A percentile compares a stretch with the other conserved stretches of the same genome.
These are phyloP conservation scores for Vicia sativa DNA, from an alignment of 306 rosid species.

Conservation along the genomic window DNA sequence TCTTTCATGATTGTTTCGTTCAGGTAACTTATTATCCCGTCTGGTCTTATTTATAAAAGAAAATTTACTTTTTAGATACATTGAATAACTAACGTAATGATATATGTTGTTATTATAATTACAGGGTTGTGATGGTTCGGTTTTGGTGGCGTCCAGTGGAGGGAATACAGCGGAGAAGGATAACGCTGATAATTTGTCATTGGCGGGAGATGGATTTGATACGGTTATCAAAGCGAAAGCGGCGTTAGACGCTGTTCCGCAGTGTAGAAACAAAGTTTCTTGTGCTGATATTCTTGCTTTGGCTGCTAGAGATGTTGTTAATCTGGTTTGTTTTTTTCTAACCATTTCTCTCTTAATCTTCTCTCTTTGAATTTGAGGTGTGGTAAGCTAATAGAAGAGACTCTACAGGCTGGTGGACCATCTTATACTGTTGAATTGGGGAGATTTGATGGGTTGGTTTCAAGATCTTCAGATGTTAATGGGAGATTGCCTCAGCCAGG, in stretches of 20 bases:
- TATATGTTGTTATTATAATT: not conserved
- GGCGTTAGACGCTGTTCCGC: constrained; percentile 66
- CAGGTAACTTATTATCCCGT: constrained; percentile 43
- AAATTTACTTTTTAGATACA: no score
- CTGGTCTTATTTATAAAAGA: no score
- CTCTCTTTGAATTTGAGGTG: not conserved
- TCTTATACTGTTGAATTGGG: constrained; percentile 68
- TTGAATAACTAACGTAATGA: no score
- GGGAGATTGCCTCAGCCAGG: constrained; percentile 62
- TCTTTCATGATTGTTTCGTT: constrained; percentile 92
- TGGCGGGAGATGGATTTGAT: constrained; percentile 89
- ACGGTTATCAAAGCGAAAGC: constrained; percentile 84
- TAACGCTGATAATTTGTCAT: constrained; percentile 64
- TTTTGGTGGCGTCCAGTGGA: constrained; percentile 49
- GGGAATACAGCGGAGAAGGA: constrained; percentile 77
- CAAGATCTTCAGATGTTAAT: constrained; percentile 59
- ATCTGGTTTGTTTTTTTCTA: constrained; percentile 49
- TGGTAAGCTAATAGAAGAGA: not conserved
- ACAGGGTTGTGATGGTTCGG: constrained; percentile 79
- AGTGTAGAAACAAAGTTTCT: constrained; percentile 70
- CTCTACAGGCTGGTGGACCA: constrained; percentile 69
- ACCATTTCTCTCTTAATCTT: not conserved
- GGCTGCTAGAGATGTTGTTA: constrained; percentile 73
- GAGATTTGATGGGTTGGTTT: constrained; percentile 67
- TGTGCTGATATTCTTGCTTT: constrained; percentile 85